Evolutionary conservation across 208 protist species (phyloP).

Genomic region (Leishmania arabica): DNA sequence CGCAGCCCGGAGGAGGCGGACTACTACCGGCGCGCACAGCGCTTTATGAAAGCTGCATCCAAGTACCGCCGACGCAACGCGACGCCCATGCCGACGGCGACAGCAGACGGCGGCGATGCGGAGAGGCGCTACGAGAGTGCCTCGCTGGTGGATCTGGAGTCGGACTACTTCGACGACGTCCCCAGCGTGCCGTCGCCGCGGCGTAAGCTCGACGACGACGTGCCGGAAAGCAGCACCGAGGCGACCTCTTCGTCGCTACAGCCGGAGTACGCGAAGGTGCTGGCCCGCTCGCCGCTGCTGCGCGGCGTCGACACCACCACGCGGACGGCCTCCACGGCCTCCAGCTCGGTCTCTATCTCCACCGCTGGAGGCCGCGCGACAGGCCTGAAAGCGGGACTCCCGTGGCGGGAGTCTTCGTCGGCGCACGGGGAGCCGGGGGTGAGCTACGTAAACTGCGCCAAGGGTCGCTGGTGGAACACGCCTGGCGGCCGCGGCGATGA

Average conservation of each 20-base stretch:
- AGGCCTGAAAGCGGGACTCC: neutral
- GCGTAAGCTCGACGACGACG: conserved; percentile 5
- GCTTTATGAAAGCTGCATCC: conserved; percentile 17
- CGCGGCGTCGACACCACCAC: conserved; percentile 11
- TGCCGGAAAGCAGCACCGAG: neutral
- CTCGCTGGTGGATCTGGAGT: conserved; percentile 19
- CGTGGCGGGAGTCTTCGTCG: neutral
- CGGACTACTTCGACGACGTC: conserved; percentile 28
- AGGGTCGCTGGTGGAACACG: conserved; percentile 58
- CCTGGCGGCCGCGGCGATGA: conserved; percentile 63
- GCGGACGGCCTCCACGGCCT: conserved; percentile 2
- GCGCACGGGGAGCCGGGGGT: conserved; percentile 12
- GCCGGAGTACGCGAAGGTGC: neutral
- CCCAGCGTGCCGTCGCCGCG: conserved; percentile 13
- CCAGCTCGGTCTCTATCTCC: neutral
- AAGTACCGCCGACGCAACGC: conserved; percentile 21
- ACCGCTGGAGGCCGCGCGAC: neutral
- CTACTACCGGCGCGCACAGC: conserved; percentile 32
- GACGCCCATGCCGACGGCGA: conserved; percentile 8
- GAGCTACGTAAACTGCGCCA: conserved; percentile 30
- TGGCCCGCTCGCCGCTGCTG: conserved; percentile 10
- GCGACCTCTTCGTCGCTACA: neutral
- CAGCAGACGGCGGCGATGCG: neutral
- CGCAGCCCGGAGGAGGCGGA: conserved; percentile 25
- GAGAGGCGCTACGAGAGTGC: conserved; percentile 19